Evolutionary conservation across 768 basidiomycete genomes (phyloP), one percentile per base, ranked within the genome.

Genomic region (Tulasnella sp.): DNA sequence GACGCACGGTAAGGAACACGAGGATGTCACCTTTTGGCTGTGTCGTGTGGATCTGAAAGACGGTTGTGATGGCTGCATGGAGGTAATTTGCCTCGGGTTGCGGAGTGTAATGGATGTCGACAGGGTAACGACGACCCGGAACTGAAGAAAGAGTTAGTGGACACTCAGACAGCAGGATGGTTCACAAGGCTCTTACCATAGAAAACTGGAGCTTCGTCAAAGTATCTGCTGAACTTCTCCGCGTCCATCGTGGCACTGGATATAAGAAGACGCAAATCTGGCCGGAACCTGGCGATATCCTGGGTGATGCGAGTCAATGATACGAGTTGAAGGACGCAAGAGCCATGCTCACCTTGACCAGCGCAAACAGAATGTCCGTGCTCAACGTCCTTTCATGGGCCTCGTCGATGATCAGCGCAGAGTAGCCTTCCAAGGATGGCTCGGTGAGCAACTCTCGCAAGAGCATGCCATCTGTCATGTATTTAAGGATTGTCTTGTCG

Each of bases 401-500:
- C 69, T 99, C 96, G 68, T 99, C 96, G 65, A 99, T 98, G 65
- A 99, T 92, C 65, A 99, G 72, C 29, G 84, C 89, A 45, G 91
- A 84, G 68, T 98, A 99, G 3, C 89, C 89, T 12, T 90, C 94
- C 53, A 99, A 71, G 72, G 93, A 90, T 0, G 96, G 96, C 69
- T 99, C 96, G 8, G 96, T 98, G 65, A 99, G 72, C 70, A 98
- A 98, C 69, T 98, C 92, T 65, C 96, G 79, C 42, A 98, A 72
- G 25, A 99, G 75, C 96, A 99, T 98, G 32, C 96, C 96, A 66
- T 99, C 96, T 41, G 96, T 99, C 96, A 99, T 96, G 71, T 99
- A 99, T 71, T 99, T 98, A 66, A 99, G 75, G 41, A 93, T 85
- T 3, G 96, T 99, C 74, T 96, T 97, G 75, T 98, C 92, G 73